phyloP scores from a whole-genome alignment of 495 filamentous ascomycete genomes.

The Aspergillus carlsbadensis region DNA sequence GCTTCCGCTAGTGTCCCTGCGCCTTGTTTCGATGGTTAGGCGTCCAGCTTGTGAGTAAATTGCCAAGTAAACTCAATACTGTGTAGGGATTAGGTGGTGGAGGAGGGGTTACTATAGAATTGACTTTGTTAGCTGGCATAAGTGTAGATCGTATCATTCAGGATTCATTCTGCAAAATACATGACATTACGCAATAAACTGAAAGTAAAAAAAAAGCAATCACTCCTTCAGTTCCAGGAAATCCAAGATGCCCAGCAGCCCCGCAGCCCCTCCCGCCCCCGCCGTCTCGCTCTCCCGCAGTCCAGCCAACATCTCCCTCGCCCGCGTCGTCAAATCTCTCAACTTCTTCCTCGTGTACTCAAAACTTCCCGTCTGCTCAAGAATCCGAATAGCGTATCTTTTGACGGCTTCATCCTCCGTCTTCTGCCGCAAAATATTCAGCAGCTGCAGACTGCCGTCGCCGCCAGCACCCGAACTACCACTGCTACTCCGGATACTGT shows the following conservation, averaged over 20 bases:
- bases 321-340: background rate
- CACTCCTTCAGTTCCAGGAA: slow-evolving; percentile 4
- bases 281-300: background rate
- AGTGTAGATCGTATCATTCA: no score
- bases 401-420: slow-evolving; percentile 76
- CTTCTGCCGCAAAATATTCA: slow-evolving; percentile 82
- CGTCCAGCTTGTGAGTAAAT: no score
- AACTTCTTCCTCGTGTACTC: background rate
- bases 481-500: slow-evolving; percentile 56
- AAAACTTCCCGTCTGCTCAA: slow-evolving; percentile 2
- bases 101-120: no score
- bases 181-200: no score
- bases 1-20: no score
- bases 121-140: no score
- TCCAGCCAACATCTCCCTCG: background rate
- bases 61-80: no score
- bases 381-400: slow-evolving; percentile 20
- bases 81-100: no score
- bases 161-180: no score
- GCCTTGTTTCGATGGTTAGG: no score
- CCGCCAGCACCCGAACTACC: slow-evolving; percentile 31
- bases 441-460: slow-evolving; percentile 66
- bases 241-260: background rate
- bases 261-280: background rate
- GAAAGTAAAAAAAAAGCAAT: background rate